A percentile compares a stretch with the other conserved stretches of the same genome.
These are phyloP conservation scores for Trichoderma brevicompactum DNA, from an alignment of 2,329 filamentous ascomycete species.

Conservation along the genomic window DNA sequence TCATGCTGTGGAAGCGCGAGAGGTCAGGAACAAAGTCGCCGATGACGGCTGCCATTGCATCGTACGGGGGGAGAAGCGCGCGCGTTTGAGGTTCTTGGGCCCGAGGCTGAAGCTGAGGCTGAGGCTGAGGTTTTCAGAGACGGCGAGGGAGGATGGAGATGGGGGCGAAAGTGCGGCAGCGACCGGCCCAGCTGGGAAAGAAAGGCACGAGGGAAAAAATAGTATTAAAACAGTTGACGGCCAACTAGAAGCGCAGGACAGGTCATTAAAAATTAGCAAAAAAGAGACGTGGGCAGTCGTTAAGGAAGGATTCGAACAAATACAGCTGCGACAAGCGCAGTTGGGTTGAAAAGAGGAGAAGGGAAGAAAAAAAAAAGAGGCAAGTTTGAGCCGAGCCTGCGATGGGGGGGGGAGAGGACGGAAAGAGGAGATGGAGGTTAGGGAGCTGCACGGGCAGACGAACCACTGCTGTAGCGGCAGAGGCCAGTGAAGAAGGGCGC, in stretches of 20 bases:
- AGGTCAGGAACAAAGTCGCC: constrained; percentile 76
- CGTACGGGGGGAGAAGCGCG: constrained; percentile 30
- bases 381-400: not conserved
- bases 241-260: constrained; percentile 28
- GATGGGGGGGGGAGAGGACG: not conserved
- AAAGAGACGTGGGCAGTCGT: constrained; percentile 23
- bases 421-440: not conserved
- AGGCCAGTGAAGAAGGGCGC: constrained; percentile 6
- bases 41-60: constrained; percentile 67
- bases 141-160: constrained; percentile 2
- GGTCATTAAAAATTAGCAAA: constrained; percentile 30
- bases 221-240: constrained; percentile 16
- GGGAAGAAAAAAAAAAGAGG: not conserved
- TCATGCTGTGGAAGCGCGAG: constrained; percentile 72
- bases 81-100: constrained; percentile 2
- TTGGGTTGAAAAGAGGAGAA: constrained; percentile 9
- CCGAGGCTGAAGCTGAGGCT: not conserved
- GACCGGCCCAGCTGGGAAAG: constrained; percentile 11
- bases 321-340: constrained; percentile 26
- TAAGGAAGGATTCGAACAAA: constrained; percentile 11
- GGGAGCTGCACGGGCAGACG: constrained; percentile 11
- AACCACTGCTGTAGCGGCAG: constrained; percentile 18
- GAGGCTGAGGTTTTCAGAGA: not conserved
- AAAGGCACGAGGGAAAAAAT: constrained; percentile 7
- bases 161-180: constrained; percentile 11